These are phyloP conservation scores for Suhomyces bolitotheri DNA, from an alignment of 1,139 yeast genomes.

Conservation along the genomic window DNA sequence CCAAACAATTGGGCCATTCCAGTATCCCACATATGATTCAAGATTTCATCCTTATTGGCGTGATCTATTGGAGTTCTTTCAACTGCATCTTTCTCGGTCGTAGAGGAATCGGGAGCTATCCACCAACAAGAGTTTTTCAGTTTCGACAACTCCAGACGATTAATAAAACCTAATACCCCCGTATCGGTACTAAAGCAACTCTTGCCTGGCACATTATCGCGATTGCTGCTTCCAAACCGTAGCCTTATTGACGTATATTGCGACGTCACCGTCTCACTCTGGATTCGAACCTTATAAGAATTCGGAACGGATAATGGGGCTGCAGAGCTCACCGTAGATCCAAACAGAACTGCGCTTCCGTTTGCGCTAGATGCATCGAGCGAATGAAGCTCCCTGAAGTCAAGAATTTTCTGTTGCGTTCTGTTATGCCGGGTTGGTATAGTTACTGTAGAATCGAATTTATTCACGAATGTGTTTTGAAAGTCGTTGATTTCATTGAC, in stretches of 20 bases:
- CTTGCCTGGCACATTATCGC: too few relatives aligned
- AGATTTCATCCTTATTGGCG: constrained; percentile 15
- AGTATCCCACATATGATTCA: constrained; percentile 15
- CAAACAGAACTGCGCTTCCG: neutral
- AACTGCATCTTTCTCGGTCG: too few relatives aligned
- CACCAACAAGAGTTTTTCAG: too few relatives aligned
- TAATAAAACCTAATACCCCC: constrained; percentile 18
- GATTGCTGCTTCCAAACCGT: constrained; percentile 33
- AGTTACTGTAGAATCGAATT: constrained; percentile 13
- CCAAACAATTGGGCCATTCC: too few relatives aligned
- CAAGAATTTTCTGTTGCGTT: constrained; percentile 39
- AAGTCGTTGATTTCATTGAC: constrained; percentile 35
- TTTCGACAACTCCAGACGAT: constrained; percentile 6
- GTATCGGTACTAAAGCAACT: constrained; percentile 12
- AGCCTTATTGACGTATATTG: constrained; percentile 43
- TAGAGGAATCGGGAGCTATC: too few relatives aligned
- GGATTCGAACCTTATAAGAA: constrained; percentile 29
- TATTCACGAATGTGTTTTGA: constrained; percentile 33
- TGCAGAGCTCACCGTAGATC: neutral
- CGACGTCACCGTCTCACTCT: constrained; percentile 38
- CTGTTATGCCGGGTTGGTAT: constrained; percentile 22
- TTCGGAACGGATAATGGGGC: constrained; percentile 4
- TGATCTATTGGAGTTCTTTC: too few relatives aligned
- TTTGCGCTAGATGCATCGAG: constrained; percentile 8
- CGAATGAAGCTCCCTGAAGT: constrained; percentile 33